Evolutionary conservation across 2,329 filamentous ascomycete genomes (phyloP), one percentile per base, ranked within the genome.

Genomic region (Stagonosporopsis tanaceti): DNA sequence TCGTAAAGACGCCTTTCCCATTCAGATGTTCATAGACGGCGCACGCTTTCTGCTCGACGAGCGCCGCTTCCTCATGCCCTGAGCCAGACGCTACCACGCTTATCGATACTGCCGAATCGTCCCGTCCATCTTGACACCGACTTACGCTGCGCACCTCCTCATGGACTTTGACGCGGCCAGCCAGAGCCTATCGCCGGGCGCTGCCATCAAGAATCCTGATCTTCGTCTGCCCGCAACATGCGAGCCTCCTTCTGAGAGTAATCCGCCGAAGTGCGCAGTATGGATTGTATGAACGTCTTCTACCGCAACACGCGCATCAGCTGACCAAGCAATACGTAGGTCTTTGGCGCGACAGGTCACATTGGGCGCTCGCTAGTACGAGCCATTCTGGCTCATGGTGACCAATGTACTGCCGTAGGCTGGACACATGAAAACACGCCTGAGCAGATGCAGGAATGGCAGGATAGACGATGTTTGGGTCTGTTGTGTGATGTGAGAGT

Each of bases 291-390:
- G 87, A 81, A 24, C 22, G 2, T 42, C 45, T 39, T 41, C 53
- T 52, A 17, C 25, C 24, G 22, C 17, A n/a, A 24, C 34, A 35
- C 14, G 27, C 47, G 17, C 44, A 44, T 47, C 53, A 53, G 42
- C 35, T 58, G 14, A 68, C 48, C 12, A 22, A 32, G 32, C 42
- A 39, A 27, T 12, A 20, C 17, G 17, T 47, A 70, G 92, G 83
- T 98, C 52, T 99, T 97, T 77, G 95, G 95, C 46, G 93, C 92
- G 46, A 97, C 93, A n/a, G 95, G 95, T 53, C 95, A 99, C 71
- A 96, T 98, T 84, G 95, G 95, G 57, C 89, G 92, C 50, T 96
- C 91, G 7, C 86, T 98, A 20, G 91, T 94, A 58, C 94, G 95
- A 70, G 87, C 86, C 52, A 92, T 91, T 15, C 83, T 98, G 22